Percentiles rank a stretch among this genome's conserved stretches.
Evolutionary conservation across 345 rosid species (phyloP).

Genomic region (Psidium guajava): DNA sequence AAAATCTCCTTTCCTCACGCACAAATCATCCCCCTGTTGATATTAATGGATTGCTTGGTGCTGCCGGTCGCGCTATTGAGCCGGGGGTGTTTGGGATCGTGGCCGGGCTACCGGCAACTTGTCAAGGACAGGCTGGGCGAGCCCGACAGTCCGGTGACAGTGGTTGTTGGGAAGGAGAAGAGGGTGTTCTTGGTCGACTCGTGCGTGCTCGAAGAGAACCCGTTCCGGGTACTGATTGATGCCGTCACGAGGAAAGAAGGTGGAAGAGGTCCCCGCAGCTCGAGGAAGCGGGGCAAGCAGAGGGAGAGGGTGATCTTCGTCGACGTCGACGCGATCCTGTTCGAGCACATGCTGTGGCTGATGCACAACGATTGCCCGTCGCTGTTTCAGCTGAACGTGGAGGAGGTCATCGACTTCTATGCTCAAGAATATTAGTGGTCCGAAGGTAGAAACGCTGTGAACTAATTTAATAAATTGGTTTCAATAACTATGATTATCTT

Average conservation of each 20-base stretch:
- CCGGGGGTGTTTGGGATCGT: conserved; percentile 20
- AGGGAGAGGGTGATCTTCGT: conserved; percentile 32
- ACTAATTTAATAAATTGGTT: background rate
- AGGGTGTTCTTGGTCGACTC: conserved; percentile 64
- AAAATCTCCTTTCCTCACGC: background rate
- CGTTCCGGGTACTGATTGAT: conserved; percentile 48
- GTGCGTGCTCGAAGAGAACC: conserved; percentile 49
- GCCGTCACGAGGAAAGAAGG: conserved; percentile 6
- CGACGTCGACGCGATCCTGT: conserved; percentile 70
- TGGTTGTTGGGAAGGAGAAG: conserved; percentile 77
- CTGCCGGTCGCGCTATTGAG: conserved; percentile 35
- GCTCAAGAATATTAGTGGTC: conserved; percentile 37
- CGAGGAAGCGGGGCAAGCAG: background rate
- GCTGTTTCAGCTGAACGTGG: conserved; percentile 54
- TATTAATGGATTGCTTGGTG: conserved; percentile 7
- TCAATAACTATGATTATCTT: background rate
- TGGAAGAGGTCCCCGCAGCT: background rate
- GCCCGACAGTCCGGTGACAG: conserved; percentile 20
- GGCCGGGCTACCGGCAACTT: conserved; percentile 33
- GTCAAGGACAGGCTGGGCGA: conserved; percentile 6
- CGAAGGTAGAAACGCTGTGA: background rate
- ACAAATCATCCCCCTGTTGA: background rate
- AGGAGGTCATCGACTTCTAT: conserved; percentile 75
- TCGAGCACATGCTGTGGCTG: conserved; percentile 90
- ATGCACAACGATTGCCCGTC: conserved; percentile 60